Evolutionary conservation across 179 eudicot genomes (phyloP).

Genomic region (Actinidia arguta): DNA sequence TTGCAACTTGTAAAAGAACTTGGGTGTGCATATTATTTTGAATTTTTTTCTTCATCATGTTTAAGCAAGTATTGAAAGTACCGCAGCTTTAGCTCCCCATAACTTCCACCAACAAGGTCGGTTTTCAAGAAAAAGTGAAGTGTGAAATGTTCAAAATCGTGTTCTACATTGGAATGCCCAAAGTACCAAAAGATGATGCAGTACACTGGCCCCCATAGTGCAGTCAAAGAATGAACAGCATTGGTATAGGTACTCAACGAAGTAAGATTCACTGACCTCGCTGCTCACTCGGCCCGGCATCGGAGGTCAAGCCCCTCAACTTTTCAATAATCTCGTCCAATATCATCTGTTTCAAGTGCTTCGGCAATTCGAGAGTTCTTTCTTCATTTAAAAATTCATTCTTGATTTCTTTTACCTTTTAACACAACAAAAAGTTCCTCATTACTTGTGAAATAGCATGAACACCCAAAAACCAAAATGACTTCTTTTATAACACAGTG

Average conservation of each 20-base stretch:
- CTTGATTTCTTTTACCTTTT: slow-evolving; percentile 63
- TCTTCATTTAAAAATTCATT: slow-evolving; percentile 44
- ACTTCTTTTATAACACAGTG: not conserved
- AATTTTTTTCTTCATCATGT: not conserved
- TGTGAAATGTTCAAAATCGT: not conserved
- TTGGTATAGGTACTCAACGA: not conserved
- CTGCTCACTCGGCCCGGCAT: slow-evolving; percentile 61
- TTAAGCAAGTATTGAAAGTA: not conserved
- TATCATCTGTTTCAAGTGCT: slow-evolving; percentile 59
- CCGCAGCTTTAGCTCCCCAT: not conserved
- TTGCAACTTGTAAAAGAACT: not conserved
- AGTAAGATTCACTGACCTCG: slow-evolving; percentile 54
- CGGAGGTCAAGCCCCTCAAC: slow-evolving; percentile 57
- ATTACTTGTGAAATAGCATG: not conserved
- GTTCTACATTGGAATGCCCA: slow-evolving; percentile 6
- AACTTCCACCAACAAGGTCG: not conserved
- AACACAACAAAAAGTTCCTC: slow-evolving; percentile 13
- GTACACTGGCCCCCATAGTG: not conserved
- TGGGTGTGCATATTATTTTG: not conserved
- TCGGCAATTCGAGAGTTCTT: slow-evolving; percentile 46
- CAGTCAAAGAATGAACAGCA: not conserved
- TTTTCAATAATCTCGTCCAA: slow-evolving; percentile 60
- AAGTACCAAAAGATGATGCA: not conserved
- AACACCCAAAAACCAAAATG: not conserved
- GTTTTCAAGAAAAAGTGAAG: not conserved